A percentile compares a stretch with the other conserved stretches of the same genome.
Conservation (phyloP, 139 green algal species). For the Picochlorum sp. region DNA sequence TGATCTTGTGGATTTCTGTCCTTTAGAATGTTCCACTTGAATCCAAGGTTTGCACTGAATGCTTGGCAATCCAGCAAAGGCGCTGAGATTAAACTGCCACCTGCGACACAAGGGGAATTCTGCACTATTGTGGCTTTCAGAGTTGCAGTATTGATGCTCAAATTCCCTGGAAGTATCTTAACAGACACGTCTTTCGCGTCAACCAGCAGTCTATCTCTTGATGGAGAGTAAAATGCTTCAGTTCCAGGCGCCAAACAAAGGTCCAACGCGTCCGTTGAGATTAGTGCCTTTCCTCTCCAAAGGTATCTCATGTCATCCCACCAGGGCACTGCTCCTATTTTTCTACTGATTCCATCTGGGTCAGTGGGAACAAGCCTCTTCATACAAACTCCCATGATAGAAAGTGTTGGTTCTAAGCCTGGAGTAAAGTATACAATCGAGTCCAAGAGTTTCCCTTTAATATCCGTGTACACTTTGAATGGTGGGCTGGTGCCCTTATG, state of each 20-base stretch:
- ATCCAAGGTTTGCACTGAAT: no score
- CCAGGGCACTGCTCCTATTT: slow-evolving; percentile 17
- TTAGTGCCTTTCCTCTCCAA: slow-evolving; percentile 31
- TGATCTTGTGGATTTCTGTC: slow-evolving; percentile 33
- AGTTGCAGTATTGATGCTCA: slow-evolving; percentile 2
- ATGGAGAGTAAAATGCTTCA: not conserved
- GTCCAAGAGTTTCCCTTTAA: slow-evolving; percentile 20
- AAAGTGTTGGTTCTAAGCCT: slow-evolving; percentile 43
- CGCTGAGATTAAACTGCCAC: no score
- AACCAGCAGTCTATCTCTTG: no score
- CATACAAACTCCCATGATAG: slow-evolving; percentile 27
- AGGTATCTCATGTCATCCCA: slow-evolving; percentile 45
- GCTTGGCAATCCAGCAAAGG: no score
- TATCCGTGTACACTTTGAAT: slow-evolving; percentile 61
- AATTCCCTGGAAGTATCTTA: slow-evolving; percentile 2
- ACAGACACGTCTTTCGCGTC: no score
- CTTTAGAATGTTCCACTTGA: slow-evolving; percentile 27
- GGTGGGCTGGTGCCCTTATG: slow-evolving; percentile 11
- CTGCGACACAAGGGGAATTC: no score
- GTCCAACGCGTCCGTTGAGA: not conserved
- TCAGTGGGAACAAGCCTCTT: slow-evolving; percentile 34
- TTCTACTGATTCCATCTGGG: slow-evolving; percentile 18
- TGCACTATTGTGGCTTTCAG: no score
- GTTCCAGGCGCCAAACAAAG: not conserved
- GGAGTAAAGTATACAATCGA: slow-evolving; percentile 27